Evolutionary conservation across 2,329 filamentous ascomycete species (phyloP), one percentile per base, ranked within the genome.

Genomic region (Camptophora hylomeconis): DNA sequence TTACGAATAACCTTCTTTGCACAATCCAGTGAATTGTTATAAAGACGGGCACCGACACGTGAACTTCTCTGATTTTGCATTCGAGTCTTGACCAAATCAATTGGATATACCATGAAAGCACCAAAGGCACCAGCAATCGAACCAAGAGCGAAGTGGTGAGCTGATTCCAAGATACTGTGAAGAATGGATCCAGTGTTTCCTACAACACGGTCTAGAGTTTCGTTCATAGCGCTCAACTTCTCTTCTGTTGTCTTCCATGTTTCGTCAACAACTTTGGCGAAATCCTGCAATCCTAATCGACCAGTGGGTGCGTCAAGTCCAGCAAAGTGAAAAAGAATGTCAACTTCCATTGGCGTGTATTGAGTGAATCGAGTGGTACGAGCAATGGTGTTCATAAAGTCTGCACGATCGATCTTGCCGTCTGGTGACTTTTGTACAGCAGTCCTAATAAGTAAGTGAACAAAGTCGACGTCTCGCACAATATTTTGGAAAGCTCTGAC

Each of bases 31-130:
- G 87, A 95, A 66, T 98, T 98, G 59, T 92, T 93, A 63, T 98
- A 98, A 37, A 95, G 60, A 37, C 80, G 67, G 55, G 93, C 78
- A 33, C 89, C 89, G 1, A 86, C 82, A 28, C 78, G 72, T 4
- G 72, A 72, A 28, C 73, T 75, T 42, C 89, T 74, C 65, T 98
- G 89, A 62, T 98, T 98, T 59, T 98, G 89, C 75, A 98, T 80
- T 37, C 89, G 76, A 2, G 89, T 98, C 71, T 98, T 98, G 55
- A 98, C 89, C 37, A 98, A 63, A 61, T 98, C 89, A 50, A 98
- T 95, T 14, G 89, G 89, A 54, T 98, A 98, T 30, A 98, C 89
- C 83, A 98, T 94, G 54, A 98, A 95, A 8, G 89, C 89, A 53
- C 89, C 89, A 51, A 98, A 98, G 7, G 89, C 89, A 57, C 89